Evolutionary conservation across 1,139 yeast genomes (phyloP), one percentile per base, ranked within the genome.

Genomic region (Suhomyces choctaworum): DNA sequence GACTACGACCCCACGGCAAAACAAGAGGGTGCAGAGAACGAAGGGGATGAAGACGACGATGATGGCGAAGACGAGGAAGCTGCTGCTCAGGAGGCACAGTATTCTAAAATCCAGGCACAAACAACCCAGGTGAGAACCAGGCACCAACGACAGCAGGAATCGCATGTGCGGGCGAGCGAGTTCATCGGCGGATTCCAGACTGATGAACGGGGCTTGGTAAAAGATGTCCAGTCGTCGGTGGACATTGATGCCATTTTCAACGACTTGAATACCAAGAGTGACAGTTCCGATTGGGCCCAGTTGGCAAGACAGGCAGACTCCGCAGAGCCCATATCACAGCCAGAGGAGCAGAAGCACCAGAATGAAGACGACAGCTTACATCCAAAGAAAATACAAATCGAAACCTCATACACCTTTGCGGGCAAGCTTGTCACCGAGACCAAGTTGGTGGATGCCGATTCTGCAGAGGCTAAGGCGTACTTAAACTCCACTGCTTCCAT

Each of bases 391-490:
- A 74, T 92, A 37, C 77, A 79, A 46, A 90, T 92, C 36, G 80
- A 78, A 42, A 72, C 94, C 37, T 77, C 82, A 5, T 90, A 87
- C 56, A 83, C 86, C 36, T 92, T 89, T 70, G 98, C 98, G 0
- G 97, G 97, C 2, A 84, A 84, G 48, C 70, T 79, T 5, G 72
- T 85, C 4, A 77, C 83, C 0, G 96, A 89, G 51, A 81, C 83
- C 39, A 87, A 85, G 56, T 67, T 73, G 54, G 97, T 92, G 2
- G 83, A 78, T 34, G 75, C 74, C 7, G 71, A 79, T 36, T 84
- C 96, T 3, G 95, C 92, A 6, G 96, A 86, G 56, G 97, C 95
- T 1, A 79, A 78, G 42, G 96, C 92, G 11, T 89, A 82, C 51
- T 58, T 84, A 35, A 79, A 78, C 46, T 79, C 83, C 3, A 62